Base-by-base conservation (phyloP, 2,329 filamentous ascomycete genomes). In the Cordyceps javanica region DNA sequence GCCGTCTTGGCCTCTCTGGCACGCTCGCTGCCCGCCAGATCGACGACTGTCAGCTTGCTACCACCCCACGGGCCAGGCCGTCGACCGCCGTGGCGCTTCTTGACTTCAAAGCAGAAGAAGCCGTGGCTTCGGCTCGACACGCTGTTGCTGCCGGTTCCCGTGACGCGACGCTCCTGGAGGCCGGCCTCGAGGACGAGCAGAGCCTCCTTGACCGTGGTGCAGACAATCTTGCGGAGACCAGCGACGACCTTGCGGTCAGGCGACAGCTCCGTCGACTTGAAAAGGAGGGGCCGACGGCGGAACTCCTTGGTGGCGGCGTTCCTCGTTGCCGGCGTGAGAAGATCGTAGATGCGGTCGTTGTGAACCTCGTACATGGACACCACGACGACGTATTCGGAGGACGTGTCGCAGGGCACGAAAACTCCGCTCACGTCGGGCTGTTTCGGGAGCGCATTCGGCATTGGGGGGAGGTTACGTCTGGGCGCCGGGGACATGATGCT, bases 301-400 rank as follows among this genome's bases (percentile, higher is more conserved):
- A 80, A 79, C 59, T 90, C 87, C 65, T 90, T 91, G 2, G 84
- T 87, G 5, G 79, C 78, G 36, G 80, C 81, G 0, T 79, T 79
- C 61, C 81, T 81, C 23, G 78, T 73, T 3, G 82, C 80, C 0
- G 83, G 82, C 0, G 88, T 89, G 1, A 99, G 78, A 0, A 99
- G 83, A 67, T 99, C 94, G 70, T 95, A 97, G 63, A 99, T 97
- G 36, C 92, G 87, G 73, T 99, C 93, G 68, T 99, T 99, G 76
- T 99, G 97, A 1, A 99, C 93, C 71, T 99, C 94, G 72, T 97
- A 97, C 92, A 99, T 99, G 55, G 91, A 96, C 23, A 99, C 81
- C 11, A 99, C 77, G 55, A 99, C 85, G 5, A 89, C 88, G 65
- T 97, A 97, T 64, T 96, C 90, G 56, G 87, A 83, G 21, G 82